A percentile compares a stretch with the other conserved stretches of the same genome.
phyloP scores from a whole-genome alignment of 108 stramenopile species.

The Skeletonema tropicum region DNA sequence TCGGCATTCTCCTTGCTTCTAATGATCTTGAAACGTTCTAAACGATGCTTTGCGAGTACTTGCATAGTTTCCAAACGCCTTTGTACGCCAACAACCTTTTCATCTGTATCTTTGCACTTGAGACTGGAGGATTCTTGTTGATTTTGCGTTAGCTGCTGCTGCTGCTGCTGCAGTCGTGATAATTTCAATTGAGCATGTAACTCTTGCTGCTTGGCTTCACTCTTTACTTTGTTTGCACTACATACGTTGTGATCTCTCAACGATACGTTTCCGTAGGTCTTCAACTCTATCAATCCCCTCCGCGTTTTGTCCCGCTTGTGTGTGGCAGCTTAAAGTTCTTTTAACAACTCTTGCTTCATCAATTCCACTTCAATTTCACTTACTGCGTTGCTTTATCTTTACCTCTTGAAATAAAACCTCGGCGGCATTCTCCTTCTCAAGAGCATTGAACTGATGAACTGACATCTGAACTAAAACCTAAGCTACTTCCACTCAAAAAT shows the following conservation, averaged over 20 bases:
- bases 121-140: too few relatives aligned
- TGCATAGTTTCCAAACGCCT: conserved; percentile 11
- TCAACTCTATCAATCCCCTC: too few relatives aligned
- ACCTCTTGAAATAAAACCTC: background rate
- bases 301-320: background rate
- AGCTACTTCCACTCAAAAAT: too few relatives aligned
- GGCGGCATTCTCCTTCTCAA: background rate
- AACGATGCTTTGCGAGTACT: conserved; percentile 13
- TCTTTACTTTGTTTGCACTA: too few relatives aligned
- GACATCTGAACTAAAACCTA: too few relatives aligned
- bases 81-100: conserved; percentile 7
- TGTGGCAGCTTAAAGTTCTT: background rate
- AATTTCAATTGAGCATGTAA: too few relatives aligned
- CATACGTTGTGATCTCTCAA: too few relatives aligned
- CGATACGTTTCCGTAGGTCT: too few relatives aligned
- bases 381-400: conserved; percentile 8
- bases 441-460: conserved; percentile 14
- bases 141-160: too few relatives aligned
- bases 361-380: background rate
- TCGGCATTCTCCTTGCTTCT: background rate
- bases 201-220: too few relatives aligned
- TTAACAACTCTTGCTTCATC: background rate
- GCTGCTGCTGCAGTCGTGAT: too few relatives aligned
- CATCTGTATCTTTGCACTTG: background rate
- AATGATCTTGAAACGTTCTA: background rate